A percentile compares a stretch with the other conserved stretches of the same genome.
Evolutionary conservation across 75 land plant genomes (phyloP).

Genomic region (Gnetum montanum): DNA sequence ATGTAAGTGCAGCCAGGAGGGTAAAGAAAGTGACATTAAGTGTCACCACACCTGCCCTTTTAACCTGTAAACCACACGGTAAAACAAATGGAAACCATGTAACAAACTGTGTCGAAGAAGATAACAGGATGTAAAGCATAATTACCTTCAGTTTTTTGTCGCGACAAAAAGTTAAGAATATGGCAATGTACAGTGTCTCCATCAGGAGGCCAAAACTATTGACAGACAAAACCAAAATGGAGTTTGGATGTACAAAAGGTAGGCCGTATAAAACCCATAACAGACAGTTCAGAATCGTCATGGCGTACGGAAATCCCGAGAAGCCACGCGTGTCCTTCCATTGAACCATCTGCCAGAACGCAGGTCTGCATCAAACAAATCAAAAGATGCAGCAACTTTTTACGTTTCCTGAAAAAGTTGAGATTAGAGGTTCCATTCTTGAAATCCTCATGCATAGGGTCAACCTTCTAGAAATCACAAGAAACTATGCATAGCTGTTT

Average conservation of each 20-base stretch:
- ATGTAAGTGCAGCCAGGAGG: slow-evolving; percentile 6
- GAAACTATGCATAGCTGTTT: too few species aligned
- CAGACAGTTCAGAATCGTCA: slow-evolving; percentile 60
- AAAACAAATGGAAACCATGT: background rate
- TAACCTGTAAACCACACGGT: too few species aligned
- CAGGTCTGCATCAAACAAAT: slow-evolving; percentile 63
- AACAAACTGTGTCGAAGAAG: background rate
- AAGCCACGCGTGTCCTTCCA: slow-evolving; percentile 35
- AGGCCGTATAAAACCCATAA: slow-evolving; percentile 80
- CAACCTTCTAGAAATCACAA: background rate
- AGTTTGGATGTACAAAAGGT: slow-evolving; percentile 44
- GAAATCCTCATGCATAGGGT: too few species aligned
- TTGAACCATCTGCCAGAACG: slow-evolving; percentile 45
- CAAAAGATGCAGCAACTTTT: too few species aligned
- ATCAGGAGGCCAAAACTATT: slow-evolving; percentile 52
- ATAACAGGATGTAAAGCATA: background rate
- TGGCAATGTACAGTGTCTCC: slow-evolving; percentile 34
- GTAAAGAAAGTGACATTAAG: slow-evolving; percentile 14
- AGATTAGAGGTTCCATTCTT: background rate
- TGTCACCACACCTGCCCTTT: slow-evolving; percentile 4
- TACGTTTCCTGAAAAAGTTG: background rate
- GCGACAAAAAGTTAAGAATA: slow-evolving; percentile 15
- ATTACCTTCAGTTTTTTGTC: slow-evolving; percentile 1
- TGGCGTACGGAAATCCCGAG: slow-evolving; percentile 62
- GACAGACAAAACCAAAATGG: slow-evolving; percentile 63